Percentiles rank a stretch among this genome's conserved stretches.
phyloP scores from a whole-genome alignment of 2,329 filamentous ascomycete genomes.

The Aureobasidium sp. region DNA sequence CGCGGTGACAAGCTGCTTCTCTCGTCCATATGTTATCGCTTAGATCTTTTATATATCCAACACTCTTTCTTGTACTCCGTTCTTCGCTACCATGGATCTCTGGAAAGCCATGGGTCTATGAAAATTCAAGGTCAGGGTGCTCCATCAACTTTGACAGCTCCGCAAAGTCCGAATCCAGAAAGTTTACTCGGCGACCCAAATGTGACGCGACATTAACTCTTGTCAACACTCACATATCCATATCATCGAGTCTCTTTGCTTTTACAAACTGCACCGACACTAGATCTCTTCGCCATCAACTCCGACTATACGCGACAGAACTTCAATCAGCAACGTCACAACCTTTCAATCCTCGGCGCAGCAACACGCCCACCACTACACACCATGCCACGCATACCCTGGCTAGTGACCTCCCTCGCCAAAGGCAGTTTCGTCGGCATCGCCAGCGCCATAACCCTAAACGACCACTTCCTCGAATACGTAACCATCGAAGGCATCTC shows the following conservation, averaged over 20 bases:
- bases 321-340: too few species aligned
- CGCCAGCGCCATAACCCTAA: conserved; percentile 27
- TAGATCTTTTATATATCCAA: too few species aligned
- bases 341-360: too few species aligned
- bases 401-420: neutral
- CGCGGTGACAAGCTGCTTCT: too few species aligned
- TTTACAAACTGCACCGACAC: neutral
- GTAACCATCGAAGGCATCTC: conserved; percentile 34
- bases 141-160: neutral
- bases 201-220: neutral
- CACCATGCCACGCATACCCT: neutral
- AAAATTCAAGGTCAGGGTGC: neutral
- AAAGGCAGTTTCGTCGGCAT: conserved; percentile 11
- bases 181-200: neutral
- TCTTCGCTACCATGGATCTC: too few species aligned
- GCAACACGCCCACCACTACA: neutral
- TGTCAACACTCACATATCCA: too few species aligned
- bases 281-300: too few species aligned
- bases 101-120: too few species aligned
- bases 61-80: too few species aligned
- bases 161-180: conserved; percentile 9
- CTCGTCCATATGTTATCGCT: too few species aligned
- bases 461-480: conserved; percentile 35
- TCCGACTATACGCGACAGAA: neutral
- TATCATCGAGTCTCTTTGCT: too few species aligned